Base-by-base conservation (phyloP, 495 filamentous ascomycete genomes). In the Trichoderma gamsii region DNA sequence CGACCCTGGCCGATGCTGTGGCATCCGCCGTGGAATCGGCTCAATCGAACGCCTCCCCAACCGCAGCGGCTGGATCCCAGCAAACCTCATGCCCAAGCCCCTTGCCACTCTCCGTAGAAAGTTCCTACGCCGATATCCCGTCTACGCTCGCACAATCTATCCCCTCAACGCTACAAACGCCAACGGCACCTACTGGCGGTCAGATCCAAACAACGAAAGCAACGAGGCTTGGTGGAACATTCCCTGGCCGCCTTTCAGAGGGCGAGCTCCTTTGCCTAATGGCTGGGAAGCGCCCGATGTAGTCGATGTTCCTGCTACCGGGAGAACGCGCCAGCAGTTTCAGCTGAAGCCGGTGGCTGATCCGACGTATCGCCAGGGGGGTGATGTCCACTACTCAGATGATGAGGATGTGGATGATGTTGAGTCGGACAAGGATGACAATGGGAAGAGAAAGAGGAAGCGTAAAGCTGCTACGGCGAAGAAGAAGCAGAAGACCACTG, bases 1-100 rank as follows among this genome's bases (percentile, higher is more conserved):
- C 16, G 56, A 61, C 12, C 11, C 23, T 3, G 12, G 13, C 25
- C 56, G 56, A 9, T 61, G 56, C 25, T 61, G 56, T 25, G 56
- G 56, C 11, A 61, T 61, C 56, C 56, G 56, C 12, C 56, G 56
- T 18, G 56, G 56, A 23, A 61, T 61, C 5, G 56, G 56, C 2
- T 29, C 56, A 18, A 9, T 12, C 11, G 11, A 61, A 11, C 7
- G 12, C 2, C 56, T 61, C 23, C 56, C 56, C 13, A 61, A 61
- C 56, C 56, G 56, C 23, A 61, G 56, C 56, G 56, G 56, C 56
- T 61, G 56, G 56, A 61, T 61, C 16, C 56, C 56, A 12, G 23
- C 56, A 1, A 25, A 3, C 25, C 9, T 29, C 25, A 61, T 61
- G 56, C 56, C 56, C 0, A 61, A 32, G 56, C 56, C 56, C 16